Evolutionary conservation across 2,329 filamentous ascomycete species (phyloP).

Genomic region (Endoconidiophora polonica): DNA sequence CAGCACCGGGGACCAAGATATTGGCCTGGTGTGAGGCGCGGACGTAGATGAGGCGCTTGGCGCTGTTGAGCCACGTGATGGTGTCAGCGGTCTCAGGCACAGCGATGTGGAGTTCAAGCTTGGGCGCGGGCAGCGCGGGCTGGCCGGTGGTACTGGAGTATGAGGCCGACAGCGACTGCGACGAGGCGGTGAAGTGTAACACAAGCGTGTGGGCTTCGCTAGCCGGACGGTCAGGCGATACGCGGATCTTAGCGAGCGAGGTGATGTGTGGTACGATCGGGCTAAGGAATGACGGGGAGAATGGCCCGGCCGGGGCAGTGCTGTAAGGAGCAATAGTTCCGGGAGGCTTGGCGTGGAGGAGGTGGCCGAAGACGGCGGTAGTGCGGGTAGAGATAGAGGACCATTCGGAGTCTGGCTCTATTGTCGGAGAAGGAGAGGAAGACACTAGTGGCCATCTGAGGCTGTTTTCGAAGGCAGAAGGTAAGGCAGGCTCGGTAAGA

Average conservation of each 20-base stretch:
- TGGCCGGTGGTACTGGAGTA: conserved; percentile 6
- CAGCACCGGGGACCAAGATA: conserved; percentile 23
- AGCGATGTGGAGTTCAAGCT: conserved; percentile 14
- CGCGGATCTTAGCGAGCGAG: conserved; percentile 23
- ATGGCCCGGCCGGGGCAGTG: background rate
- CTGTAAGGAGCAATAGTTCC: background rate
- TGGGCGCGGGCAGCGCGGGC: conserved; percentile 5
- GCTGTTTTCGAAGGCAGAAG: background rate
- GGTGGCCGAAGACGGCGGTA: conserved; percentile 33
- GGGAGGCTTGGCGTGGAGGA: conserved; percentile 24
- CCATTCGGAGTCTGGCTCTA: conserved; percentile 5
- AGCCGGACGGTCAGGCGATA: conserved; percentile 19
- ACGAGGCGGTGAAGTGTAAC: conserved; percentile 8
- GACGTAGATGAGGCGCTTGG: conserved; percentile 24
- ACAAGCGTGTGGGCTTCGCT: conserved; percentile 2
- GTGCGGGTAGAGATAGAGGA: conserved; percentile 16
- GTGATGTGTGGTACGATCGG: conserved; percentile 32
- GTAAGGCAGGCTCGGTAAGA: background rate
- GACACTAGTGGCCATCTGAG: conserved; percentile 10
- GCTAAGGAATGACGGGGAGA: conserved; percentile 21
- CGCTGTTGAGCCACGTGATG: conserved; percentile 16
- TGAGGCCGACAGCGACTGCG: conserved; percentile 12
- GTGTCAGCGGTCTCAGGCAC: conserved; percentile 11
- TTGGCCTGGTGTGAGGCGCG: conserved; percentile 22
- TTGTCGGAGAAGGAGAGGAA: background rate